Conservation (phyloP, 2,329 filamentous ascomycete genomes). For the Xylaria sp. region DNA sequence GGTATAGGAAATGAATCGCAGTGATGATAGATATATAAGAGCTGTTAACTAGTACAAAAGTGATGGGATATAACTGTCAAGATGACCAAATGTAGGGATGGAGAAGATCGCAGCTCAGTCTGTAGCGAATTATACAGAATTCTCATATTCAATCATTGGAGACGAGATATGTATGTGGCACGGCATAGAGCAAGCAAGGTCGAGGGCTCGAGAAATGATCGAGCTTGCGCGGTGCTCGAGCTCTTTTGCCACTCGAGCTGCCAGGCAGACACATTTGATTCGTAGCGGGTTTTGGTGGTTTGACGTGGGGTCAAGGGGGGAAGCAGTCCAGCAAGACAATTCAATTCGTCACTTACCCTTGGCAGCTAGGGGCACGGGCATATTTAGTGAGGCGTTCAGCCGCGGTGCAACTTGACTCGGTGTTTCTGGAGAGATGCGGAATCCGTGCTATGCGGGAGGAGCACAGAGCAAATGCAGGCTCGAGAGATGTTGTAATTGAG, state of each 20-base stretch:
- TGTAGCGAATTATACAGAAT: not conserved
- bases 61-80: not conserved
- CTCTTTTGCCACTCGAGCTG: conserved; percentile 34
- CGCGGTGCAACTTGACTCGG: conserved; percentile 5
- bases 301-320: conserved; percentile 34
- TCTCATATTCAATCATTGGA: not conserved
- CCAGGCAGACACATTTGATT: conserved; percentile 37
- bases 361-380: conserved; percentile 46
- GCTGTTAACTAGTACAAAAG: not conserved
- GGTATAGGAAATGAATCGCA: too few relatives aligned
- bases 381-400: conserved; percentile 29
- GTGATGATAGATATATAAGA: conserved; percentile 12
- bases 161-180: conserved; percentile 3
- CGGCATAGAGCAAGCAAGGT: conserved; percentile 1
- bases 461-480: not conserved
- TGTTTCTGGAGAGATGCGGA: not conserved
- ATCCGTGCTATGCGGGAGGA: not conserved
- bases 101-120: not conserved
- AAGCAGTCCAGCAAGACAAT: not conserved
- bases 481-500: not conserved
- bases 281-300: conserved; percentile 19
- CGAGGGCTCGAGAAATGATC: not conserved
- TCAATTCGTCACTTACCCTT: conserved; percentile 44
- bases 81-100: not conserved
- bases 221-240: conserved; percentile 34